Evolutionary conservation across 2,329 filamentous ascomycete genomes (phyloP).

Genomic region (Aspergillus intermedius): DNA sequence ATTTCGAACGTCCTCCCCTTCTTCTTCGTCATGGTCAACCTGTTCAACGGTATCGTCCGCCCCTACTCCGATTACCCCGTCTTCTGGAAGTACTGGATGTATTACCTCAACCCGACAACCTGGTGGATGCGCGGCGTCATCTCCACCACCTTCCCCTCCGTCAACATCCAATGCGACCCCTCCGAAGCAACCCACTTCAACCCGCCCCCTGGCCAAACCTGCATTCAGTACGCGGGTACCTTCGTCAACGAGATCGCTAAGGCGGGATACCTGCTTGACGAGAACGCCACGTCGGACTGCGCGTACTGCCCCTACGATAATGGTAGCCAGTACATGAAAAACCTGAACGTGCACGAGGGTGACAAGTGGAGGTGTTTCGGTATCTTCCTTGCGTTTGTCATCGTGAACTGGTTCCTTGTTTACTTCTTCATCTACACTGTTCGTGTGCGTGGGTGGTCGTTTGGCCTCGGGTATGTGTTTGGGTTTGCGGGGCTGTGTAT

Average conservation of each 20-base stretch:
- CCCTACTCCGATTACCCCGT: conserved; percentile 59
- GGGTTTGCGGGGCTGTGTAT: conserved; percentile 39
- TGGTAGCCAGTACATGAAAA: conserved; percentile 61
- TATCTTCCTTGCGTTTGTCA: conserved; percentile 64
- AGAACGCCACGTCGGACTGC: conserved; percentile 53
- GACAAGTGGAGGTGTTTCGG: conserved; percentile 70
- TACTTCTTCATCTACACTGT: conserved; percentile 74
- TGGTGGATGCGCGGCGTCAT: conserved; percentile 69
- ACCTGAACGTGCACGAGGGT: conserved; percentile 47
- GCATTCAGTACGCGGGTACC: conserved; percentile 55
- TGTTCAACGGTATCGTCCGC: conserved; percentile 72
- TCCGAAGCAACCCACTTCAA: conserved; percentile 61
- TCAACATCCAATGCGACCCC: conserved; percentile 46
- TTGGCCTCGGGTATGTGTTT: conserved; percentile 59
- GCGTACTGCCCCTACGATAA: conserved; percentile 62
- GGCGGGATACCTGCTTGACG: conserved; percentile 59
- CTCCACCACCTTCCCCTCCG: conserved; percentile 52
- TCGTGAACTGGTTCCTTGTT: conserved; percentile 65
- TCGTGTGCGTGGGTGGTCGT: conserved; percentile 62
- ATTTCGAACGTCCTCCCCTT: conserved; percentile 71
- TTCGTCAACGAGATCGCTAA: conserved; percentile 48
- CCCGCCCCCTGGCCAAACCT: conserved; percentile 59
- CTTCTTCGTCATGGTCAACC: conserved; percentile 70
- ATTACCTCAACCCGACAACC: conserved; percentile 62
- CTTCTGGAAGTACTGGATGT: conserved; percentile 69